Evolutionary conservation across 768 basidiomycete genomes (phyloP).

Genomic region (Plicaturopsis crispa): DNA sequence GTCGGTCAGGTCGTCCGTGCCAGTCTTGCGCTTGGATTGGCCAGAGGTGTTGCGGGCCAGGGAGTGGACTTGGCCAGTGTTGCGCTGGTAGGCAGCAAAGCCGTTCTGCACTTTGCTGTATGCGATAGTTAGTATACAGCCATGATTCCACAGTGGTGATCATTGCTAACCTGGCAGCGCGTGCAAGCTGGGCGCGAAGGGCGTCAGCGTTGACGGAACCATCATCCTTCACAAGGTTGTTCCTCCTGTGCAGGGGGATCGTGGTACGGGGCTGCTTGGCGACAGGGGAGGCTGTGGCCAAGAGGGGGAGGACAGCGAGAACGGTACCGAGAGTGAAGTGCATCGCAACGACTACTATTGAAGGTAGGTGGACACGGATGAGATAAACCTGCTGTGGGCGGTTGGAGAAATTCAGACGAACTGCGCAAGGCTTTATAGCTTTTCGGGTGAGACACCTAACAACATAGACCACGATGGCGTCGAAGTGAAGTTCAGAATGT

Average conservation of each 20-base stretch:
- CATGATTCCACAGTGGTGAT: no score
- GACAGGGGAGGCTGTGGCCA: not conserved
- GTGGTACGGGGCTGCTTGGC: conserved; percentile 7
- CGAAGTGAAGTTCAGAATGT: no score
- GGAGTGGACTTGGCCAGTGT: conserved; percentile 35
- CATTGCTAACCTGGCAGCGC: no score
- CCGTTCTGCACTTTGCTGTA: conserved; percentile 37
- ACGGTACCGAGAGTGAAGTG: not conserved
- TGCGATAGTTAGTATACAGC: no score
- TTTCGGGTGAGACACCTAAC: no score
- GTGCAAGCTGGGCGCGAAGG: conserved; percentile 16
- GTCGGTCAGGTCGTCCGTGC: conserved; percentile 24
- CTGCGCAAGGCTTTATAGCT: no score
- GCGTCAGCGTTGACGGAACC: conserved; percentile 17
- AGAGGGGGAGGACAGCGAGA: not conserved
- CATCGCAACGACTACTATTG: no score
- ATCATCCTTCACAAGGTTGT: conserved; percentile 12
- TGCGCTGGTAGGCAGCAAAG: conserved; percentile 34
- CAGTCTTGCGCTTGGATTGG: conserved; percentile 2
- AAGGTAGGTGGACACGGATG: no score
- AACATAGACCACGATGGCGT: no score
- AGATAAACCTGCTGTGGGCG: no score
- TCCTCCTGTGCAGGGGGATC: conserved; percentile 23
- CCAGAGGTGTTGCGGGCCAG: conserved; percentile 6
- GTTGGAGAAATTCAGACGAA: no score